phyloP scores from a whole-genome alignment of 441 rosid genomes.

The Omphalea diandra region DNA sequence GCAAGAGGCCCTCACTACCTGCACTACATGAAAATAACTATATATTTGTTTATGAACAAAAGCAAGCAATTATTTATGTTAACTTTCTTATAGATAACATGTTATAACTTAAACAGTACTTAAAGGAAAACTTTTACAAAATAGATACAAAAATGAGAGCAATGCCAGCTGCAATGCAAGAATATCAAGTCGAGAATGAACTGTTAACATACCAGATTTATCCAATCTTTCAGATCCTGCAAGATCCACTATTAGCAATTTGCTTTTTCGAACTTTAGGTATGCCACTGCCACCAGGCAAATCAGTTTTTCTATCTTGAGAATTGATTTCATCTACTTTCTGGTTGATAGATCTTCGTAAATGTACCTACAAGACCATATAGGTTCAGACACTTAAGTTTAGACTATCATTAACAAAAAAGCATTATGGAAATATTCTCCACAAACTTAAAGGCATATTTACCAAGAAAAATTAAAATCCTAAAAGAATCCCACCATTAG shows the following conservation, averaged over 20 bases:
- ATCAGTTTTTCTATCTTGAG: constrained; percentile 31
- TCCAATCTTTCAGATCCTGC: constrained; percentile 94
- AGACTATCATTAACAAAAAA: constrained; percentile 3
- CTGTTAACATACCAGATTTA: constrained; percentile 65
- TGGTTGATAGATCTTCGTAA: constrained; percentile 60
- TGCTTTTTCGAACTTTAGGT: constrained; percentile 77
- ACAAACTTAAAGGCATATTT: neutral
- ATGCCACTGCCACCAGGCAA: constrained; percentile 42
- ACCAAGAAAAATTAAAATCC: constrained; percentile 11
- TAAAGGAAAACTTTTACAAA: neutral
- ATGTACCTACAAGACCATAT: constrained; percentile 49
- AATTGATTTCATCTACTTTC: constrained; percentile 34
- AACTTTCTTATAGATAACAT: neutral
- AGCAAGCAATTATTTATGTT: neutral
- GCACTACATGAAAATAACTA: constrained; percentile 23
- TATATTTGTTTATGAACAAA: neutral
- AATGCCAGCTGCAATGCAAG: neutral
- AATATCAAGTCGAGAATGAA: constrained; percentile 3
- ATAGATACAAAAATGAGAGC: neutral
- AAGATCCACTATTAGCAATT: constrained; percentile 88
- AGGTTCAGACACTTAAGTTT: constrained; percentile 7
- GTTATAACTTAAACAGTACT: neutral
- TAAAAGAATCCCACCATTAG: constrained; percentile 52
- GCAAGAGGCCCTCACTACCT: constrained; percentile 87
- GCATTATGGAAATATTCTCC: constrained; percentile 10